Evolutionary conservation across 192 early-diverging fungal genomes (phyloP), one percentile per base, ranked within the genome.

Genomic region (Coemansia sp.): DNA sequence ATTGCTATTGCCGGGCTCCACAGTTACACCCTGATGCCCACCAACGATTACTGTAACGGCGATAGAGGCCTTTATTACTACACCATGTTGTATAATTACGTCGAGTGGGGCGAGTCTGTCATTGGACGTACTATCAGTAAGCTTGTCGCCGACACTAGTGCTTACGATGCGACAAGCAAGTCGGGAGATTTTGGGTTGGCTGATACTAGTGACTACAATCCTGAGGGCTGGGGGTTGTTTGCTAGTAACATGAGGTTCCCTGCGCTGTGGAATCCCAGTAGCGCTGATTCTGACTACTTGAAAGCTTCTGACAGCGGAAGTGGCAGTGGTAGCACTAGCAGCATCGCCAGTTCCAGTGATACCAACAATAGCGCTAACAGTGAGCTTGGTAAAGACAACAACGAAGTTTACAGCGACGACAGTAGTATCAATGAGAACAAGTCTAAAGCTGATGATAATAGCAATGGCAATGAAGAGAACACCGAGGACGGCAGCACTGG

Each of bases 1-100:
- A 64, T 70, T 59, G 75, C 61, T 10, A 54, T 71, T 32, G 65
- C 68, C 0, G 75, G 57, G 0, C 53, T 77, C 11, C 71, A 77
- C 43, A 71, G 69, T 50, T 70, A 77, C 44, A 60, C 61, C 0
- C 56, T 70, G 2, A 56, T 65, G 6, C 67, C 67, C 9, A 66
- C 59, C 38, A 54, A 56, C 48, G 53, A 58, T 19, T 44, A 54
- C 11, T 77, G 75, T 52, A 56, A 19, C 19, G 69, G 65, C 9
- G 58, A 45, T n/a, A 44, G 32, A 16, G 37, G 41, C 15, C 56
- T 61, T 65, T 58, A 70, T 19, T 71, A 63, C 21, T 76, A 67
- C 16, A 70, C 68, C 4, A 41, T 67, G 42, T 61, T 76, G 44
- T 61, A 59, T 10, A 64, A 75, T 44, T 75, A 70, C 48, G 26